A percentile compares a stretch with the other conserved stretches of the same genome.
These are phyloP conservation scores for Chlorella variabilis DNA, from an alignment of 163 green algal species.

Conservation along the genomic window DNA sequence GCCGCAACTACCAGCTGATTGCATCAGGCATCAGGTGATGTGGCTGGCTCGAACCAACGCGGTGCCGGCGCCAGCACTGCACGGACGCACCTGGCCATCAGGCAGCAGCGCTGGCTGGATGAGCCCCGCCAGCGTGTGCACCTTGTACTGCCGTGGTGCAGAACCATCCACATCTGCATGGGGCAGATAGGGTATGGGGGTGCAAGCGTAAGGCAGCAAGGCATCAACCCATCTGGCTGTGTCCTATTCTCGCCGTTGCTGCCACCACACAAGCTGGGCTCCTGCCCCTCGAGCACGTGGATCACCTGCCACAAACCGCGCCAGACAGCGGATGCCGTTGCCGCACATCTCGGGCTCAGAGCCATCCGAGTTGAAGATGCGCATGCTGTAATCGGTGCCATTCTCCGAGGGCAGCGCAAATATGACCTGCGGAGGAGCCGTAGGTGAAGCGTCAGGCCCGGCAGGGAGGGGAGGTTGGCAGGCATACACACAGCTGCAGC, in stretches of 20 bases:
- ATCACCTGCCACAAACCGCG: constrained; percentile 86
- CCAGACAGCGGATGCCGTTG: constrained; percentile 99
- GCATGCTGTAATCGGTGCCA: constrained; percentile 94
- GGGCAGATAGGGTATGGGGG: not conserved
- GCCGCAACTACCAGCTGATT: too few species aligned
- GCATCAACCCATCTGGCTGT: too few species aligned
- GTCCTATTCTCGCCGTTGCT: too few species aligned
- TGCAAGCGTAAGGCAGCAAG: too few species aligned
- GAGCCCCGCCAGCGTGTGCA: constrained; percentile 94
- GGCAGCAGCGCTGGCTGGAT: constrained; percentile 91
- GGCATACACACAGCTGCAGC: not conserved
- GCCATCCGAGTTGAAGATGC: constrained; percentile 98
- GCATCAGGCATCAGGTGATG: too few species aligned
- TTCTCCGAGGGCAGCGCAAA: constrained; percentile 86
- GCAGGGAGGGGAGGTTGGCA: not conserved
- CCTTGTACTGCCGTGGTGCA: constrained; percentile 66
- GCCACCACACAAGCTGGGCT: not conserved
- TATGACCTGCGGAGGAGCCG: constrained; percentile 77
- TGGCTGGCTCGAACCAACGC: too few species aligned
- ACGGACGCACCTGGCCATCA: constrained; percentile 92
- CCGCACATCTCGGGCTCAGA: constrained; percentile 99
- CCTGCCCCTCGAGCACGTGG: not conserved
- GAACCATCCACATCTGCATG: constrained; percentile 67
- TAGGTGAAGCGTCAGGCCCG: not conserved
- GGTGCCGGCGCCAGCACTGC: too few species aligned